These are phyloP conservation scores for Clavispora phyllophila DNA, from an alignment of 805 yeast species.

Conservation along the genomic window DNA sequence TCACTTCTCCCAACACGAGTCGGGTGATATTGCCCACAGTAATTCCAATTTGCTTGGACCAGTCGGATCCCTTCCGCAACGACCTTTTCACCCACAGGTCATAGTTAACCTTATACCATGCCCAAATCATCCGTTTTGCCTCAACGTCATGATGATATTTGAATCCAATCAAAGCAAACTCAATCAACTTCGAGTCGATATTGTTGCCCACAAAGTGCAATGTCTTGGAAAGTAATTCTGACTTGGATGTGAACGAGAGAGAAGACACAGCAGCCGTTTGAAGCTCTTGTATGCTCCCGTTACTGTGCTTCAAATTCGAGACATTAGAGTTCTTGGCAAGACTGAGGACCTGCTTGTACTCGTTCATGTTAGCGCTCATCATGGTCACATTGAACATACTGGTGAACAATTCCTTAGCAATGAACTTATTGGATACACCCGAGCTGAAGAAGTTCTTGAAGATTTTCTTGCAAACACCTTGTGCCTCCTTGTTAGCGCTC, in stretches of 20 bases:
- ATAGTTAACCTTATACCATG: slow-evolving; percentile 53
- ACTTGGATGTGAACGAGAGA: slow-evolving; percentile 44
- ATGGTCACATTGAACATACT: slow-evolving; percentile 41
- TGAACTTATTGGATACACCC: slow-evolving; percentile 45
- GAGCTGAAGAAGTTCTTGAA: slow-evolving; percentile 43
- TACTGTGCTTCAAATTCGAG: slow-evolving; percentile 36
- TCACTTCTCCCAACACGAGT: slow-evolving; percentile 35
- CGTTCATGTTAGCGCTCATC: slow-evolving; percentile 36
- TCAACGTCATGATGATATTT: slow-evolving; percentile 29
- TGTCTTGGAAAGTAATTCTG: slow-evolving; percentile 46
- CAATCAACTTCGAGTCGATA: slow-evolving; percentile 51
- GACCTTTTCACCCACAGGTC: slow-evolving; percentile 49
- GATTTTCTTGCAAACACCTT: slow-evolving; percentile 31
- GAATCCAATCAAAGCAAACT: slow-evolving; percentile 53
- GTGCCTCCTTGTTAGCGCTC: slow-evolving; percentile 20
- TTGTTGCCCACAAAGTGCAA: slow-evolving; percentile 55
- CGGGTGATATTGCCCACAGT: slow-evolving; percentile 41
- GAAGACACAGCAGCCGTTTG: slow-evolving; percentile 55
- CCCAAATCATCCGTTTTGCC: slow-evolving; percentile 39
- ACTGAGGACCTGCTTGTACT: slow-evolving; percentile 56
- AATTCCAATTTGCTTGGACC: slow-evolving; percentile 41
- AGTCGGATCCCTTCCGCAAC: slow-evolving; percentile 40
- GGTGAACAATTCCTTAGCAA: slow-evolving; percentile 47
- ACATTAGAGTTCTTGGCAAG: slow-evolving; percentile 47
- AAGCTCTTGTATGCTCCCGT: slow-evolving; percentile 31